phyloP scores from a whole-genome alignment of 306 rosid genomes.

The Trifolium subterraneum region DNA sequence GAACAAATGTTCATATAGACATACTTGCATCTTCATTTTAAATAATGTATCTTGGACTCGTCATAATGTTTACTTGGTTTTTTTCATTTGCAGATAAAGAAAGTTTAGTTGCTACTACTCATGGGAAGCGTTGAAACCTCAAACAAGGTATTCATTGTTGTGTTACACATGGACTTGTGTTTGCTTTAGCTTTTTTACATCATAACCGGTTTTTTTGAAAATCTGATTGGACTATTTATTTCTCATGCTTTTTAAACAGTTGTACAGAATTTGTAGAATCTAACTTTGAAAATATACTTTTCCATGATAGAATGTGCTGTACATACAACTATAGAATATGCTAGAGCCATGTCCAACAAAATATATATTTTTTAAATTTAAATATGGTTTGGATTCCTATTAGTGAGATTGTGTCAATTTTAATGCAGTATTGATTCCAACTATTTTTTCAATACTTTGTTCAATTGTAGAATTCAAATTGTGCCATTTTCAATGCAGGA shows the following conservation, averaged over 20 bases:
- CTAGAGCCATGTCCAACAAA: background rate
- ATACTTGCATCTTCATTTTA: background rate
- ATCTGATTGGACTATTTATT: conserved; percentile 11
- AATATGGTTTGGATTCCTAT: conserved; percentile 8
- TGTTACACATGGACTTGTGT: conserved; percentile 22
- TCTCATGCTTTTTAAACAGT: background rate
- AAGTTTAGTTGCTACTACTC: conserved; percentile 43
- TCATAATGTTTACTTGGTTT: conserved; percentile 10
- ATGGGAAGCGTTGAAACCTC: conserved; percentile 81
- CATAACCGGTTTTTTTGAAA: conserved; percentile 12
- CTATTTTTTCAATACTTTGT: background rate
- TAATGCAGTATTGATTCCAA: conserved; percentile 1
- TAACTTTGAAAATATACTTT: conserved; percentile 26
- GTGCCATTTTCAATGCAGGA: background rate
- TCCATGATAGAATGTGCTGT: background rate
- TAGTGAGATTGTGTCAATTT: background rate
- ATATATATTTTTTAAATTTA: background rate
- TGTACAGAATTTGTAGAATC: conserved; percentile 25
- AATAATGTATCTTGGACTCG: conserved; percentile 19
- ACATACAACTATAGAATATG: background rate
- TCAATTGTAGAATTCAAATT: background rate
- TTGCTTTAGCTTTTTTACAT: conserved; percentile 28
- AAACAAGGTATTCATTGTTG: conserved; percentile 57
- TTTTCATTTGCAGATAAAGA: conserved; percentile 40
- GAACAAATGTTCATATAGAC: background rate